A percentile compares a stretch with the other conserved stretches of the same genome.
phyloP scores from a whole-genome alignment of 1,284 basidiomycete genomes.

The Sporisorium sorghi region DNA sequence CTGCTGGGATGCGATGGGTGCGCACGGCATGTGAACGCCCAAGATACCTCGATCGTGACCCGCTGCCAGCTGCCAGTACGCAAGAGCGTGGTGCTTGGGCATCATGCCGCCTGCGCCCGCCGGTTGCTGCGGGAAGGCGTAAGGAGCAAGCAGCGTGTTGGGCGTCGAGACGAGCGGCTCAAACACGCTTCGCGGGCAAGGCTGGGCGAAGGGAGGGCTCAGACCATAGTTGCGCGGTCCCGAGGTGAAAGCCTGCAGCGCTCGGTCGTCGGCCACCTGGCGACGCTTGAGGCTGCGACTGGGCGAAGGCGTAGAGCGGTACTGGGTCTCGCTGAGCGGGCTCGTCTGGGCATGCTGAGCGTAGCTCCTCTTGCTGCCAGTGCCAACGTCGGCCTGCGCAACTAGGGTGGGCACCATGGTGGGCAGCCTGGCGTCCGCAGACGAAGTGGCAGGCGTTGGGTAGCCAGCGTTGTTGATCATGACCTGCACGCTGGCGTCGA shows the following conservation, averaged over 20 bases:
- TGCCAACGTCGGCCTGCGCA: constrained; percentile 11
- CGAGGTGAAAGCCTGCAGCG: constrained; percentile 26
- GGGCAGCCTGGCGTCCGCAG: constrained; percentile 26
- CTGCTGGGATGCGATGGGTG: constrained; percentile 13
- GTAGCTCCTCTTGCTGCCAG: constrained; percentile 36
- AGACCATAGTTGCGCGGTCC: constrained; percentile 33
- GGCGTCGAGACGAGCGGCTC: constrained; percentile 53
- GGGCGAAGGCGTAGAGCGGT: constrained; percentile 41
- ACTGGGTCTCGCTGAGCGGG: constrained; percentile 24
- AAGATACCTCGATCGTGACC: constrained; percentile 51
- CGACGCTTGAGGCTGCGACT: constrained; percentile 39
- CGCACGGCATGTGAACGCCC: constrained; percentile 49
- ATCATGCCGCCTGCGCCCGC: constrained; percentile 18
- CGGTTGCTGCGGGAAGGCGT: constrained; percentile 37
- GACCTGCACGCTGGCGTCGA: constrained; percentile 27
- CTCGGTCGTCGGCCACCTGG: constrained; percentile 25
- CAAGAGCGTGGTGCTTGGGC: constrained; percentile 44
- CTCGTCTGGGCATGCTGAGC: constrained; percentile 40
- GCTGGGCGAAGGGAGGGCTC: constrained; percentile 49
- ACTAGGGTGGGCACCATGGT: constrained; percentile 2
- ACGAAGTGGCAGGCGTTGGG: constrained; percentile 30
- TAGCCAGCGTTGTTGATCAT: constrained; percentile 41
- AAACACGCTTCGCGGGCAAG: constrained; percentile 46
- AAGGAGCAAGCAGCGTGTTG: constrained; percentile 53
- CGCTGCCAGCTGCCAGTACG: constrained; percentile 53